Percentiles rank a stretch among this genome's conserved stretches.
Evolutionary conservation across 331 rosid genomes (phyloP).

Genomic region (Saraca asoca): DNA sequence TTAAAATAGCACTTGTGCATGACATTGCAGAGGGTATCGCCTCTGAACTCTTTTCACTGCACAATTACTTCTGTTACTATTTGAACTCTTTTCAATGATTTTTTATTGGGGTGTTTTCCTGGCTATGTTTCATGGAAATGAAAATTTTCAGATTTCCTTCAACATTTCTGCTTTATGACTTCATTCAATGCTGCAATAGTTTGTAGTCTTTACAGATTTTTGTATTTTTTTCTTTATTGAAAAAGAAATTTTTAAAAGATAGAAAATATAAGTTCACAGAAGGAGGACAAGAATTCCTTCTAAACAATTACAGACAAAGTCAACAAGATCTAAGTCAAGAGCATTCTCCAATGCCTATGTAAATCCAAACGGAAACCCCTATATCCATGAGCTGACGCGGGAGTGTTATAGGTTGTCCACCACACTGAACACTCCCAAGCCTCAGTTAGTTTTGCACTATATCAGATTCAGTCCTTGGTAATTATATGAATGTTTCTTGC

Average conservation of each 20-base stretch:
- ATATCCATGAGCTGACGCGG: too few species aligned
- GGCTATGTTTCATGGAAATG: neutral
- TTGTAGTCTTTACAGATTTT: conserved; percentile 2
- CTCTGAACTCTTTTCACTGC: conserved; percentile 26
- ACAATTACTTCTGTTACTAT: conserved; percentile 4
- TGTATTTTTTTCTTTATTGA: neutral
- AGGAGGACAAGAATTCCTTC: too few species aligned
- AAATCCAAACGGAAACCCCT: too few species aligned
- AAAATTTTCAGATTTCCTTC: neutral
- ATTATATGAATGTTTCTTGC: neutral
- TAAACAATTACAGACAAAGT: too few species aligned
- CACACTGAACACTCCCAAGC: neutral
- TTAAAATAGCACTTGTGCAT: conserved; percentile 88
- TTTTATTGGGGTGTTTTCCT: conserved; percentile 19
- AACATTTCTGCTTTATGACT: conserved; percentile 2
- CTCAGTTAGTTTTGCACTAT: too few species aligned
- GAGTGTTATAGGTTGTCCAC: neutral
- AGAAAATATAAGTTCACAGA: too few species aligned
- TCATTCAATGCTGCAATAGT: conserved; percentile 2
- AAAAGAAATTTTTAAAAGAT: too few species aligned
- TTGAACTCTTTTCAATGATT: neutral
- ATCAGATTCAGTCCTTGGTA: neutral
- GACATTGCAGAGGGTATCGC: conserved; percentile 92
- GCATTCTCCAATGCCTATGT: too few species aligned
- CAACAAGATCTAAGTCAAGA: too few species aligned